phyloP scores from a whole-genome alignment of 2,329 filamentous ascomycete genomes.

The Anisogramma anomala region DNA sequence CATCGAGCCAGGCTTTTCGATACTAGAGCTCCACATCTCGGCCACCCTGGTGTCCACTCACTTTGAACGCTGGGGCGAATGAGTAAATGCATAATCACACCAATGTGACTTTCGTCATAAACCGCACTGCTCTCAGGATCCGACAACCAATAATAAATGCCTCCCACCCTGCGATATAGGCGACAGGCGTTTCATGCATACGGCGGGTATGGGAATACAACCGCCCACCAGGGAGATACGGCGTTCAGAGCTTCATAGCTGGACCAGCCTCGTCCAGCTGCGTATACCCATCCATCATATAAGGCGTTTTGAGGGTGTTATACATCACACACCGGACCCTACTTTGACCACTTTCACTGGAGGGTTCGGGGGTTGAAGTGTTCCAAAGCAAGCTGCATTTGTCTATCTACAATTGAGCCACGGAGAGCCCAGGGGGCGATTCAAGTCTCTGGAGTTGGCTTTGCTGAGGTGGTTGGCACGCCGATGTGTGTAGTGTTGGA shows the following conservation, averaged over 20 bases:
- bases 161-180: slow-evolving; percentile 9
- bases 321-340: slow-evolving; percentile 9
- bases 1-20: not conserved
- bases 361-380: not conserved
- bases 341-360: slow-evolving; percentile 3
- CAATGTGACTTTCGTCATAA: not conserved
- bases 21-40: not conserved
- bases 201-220: slow-evolving; percentile 7
- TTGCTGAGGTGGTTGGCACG: not conserved
- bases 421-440: not conserved
- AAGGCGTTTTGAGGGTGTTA: slow-evolving; percentile 4
- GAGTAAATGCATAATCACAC: slow-evolving; percentile 14
- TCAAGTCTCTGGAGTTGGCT: not conserved
- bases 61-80: slow-evolving; percentile 6
- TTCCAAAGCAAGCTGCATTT: slow-evolving; percentile 8
- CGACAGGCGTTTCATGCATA: slow-evolving; percentile 10
- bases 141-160: slow-evolving; percentile 4
- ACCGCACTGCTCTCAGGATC: not conserved
- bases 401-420: not conserved
- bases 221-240: not conserved
- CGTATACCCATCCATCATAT: not conserved
- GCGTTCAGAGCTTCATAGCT: slow-evolving; percentile 10
- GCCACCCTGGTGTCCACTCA: not conserved
- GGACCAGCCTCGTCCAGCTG: slow-evolving; percentile 4
- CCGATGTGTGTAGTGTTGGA: slow-evolving; percentile 5